These are phyloP conservation scores for Trichoderma semiorbis DNA, from an alignment of 2,329 filamentous ascomycete genomes.

Conservation along the genomic window DNA sequence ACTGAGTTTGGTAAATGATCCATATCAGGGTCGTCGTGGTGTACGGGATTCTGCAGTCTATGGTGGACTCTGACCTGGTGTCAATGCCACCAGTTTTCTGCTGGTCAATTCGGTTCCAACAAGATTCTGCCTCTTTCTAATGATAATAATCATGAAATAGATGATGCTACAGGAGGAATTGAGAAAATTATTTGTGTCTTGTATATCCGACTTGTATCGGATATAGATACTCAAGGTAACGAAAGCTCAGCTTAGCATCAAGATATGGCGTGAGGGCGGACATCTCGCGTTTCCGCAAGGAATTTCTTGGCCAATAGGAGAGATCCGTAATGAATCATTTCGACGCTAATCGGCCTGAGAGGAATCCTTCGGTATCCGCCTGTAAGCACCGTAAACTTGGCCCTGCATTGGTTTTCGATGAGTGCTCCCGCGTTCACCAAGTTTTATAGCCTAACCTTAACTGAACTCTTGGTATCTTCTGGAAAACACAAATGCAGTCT, in stretches of 20 bases:
- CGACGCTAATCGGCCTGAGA: not conserved
- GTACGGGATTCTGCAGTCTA: not conserved
- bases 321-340: not conserved
- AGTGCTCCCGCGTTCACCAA: not conserved
- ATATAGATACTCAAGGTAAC: not conserved
- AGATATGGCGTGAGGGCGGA: not conserved
- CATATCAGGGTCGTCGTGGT: not conserved
- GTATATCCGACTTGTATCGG: not conserved
- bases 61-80: not conserved
- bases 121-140: not conserved
- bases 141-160: not conserved
- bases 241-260: not conserved
- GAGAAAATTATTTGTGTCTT: not conserved
- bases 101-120: not conserved
- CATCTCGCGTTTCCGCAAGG: not conserved
- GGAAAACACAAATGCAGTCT: not conserved
- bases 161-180: not conserved
- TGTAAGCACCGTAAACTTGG: not conserved
- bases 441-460: not conserved
- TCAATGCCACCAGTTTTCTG: not conserved
- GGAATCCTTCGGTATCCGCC: not conserved
- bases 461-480: not conserved
- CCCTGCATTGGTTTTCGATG: not conserved
- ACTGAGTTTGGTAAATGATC: not conserved
- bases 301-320: not conserved